Evolutionary conservation across 129 eudicot genomes (phyloP), one percentile per base, ranked within the genome.

Genomic region (Flaveria linearis): DNA sequence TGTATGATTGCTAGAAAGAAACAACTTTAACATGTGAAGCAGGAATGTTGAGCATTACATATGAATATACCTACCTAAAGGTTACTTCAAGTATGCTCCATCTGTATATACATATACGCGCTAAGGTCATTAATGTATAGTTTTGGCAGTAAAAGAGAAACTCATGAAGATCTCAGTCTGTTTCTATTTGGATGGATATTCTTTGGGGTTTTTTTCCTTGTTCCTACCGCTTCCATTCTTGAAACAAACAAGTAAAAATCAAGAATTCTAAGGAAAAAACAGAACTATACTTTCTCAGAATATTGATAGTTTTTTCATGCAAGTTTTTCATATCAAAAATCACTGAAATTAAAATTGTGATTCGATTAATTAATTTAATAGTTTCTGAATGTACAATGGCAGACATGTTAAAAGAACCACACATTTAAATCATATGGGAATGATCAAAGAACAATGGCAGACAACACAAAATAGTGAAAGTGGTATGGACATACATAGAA

Each of bases 81-180:
- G 71, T 50, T 60, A 15, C 41, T 49, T 70, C 25, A 39, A 52
- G 53, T 9, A 49, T 49, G 65, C 65, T 78, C 66, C 41, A 14
- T 66, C 65, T 74, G 84, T 80, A 46, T 67, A 56, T 74, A 14
- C 53, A 60, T 8, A 18, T 53, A 60, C 10, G 8, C 13, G 15
- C 45, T 17, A 10, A 9, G 52, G 23, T 20, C 22, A 73, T 74
- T 58, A 36, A 68, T 80, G 76, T 80, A 74, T 74, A 74, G 79
- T 66, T 80, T 43, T 53, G 79, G 69, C 6, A 53, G 30, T 43
- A 57, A 18, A 68, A 56, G 55, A 15, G 17, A 50, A 71, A 49
- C 66, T 47, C n/a, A 18, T 65, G 68, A 42, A 60, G 52, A 51
- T 49, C 33, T 23, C 43, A 41, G 56, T 11, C 7, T 5, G 39